These are phyloP conservation scores for Sesbania bispinosa DNA, from an alignment of 306 rosid species.

Conservation along the genomic window DNA sequence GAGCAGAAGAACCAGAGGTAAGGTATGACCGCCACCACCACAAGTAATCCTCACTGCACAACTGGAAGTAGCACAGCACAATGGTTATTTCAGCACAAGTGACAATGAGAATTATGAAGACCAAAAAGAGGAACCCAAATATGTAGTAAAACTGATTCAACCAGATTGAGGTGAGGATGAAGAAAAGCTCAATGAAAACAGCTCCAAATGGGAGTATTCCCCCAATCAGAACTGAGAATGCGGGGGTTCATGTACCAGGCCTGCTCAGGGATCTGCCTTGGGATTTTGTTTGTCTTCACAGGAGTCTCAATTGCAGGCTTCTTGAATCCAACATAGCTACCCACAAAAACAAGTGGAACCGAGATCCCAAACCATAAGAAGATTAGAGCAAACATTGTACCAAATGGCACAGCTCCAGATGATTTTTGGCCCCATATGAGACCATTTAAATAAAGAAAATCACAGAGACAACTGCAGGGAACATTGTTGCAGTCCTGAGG, in stretches of 20 bases:
- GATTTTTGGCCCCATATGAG: constrained; percentile 97
- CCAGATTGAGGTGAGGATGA: constrained; percentile 98
- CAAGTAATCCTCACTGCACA: constrained; percentile 96
- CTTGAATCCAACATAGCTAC: constrained; percentile 89
- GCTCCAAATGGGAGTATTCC: constrained; percentile 98
- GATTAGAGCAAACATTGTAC: constrained; percentile 95
- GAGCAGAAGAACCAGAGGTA: constrained; percentile 88
- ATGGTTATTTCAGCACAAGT: constrained; percentile 95
- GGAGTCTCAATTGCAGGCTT: constrained; percentile 97
- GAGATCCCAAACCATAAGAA: constrained; percentile 99
- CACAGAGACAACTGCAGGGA: constrained; percentile 74
- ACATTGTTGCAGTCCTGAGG: constrained; percentile 70
- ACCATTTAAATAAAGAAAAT: constrained; percentile 74
- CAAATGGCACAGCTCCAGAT: constrained; percentile 98
- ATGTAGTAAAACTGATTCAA: constrained; percentile 98
- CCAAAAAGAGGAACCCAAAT: constrained; percentile 97
- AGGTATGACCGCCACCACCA: constrained; percentile 99
- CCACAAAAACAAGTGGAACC: constrained; percentile 92
- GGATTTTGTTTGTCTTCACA: constrained; percentile 97
- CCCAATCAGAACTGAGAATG: constrained; percentile 83
- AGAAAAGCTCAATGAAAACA: constrained; percentile 97
- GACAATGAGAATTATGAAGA: constrained; percentile 76
- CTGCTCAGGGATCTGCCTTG: constrained; percentile 98
- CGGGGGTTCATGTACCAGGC: constrained; percentile 99
- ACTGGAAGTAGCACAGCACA: constrained; percentile 97